Percentiles rank a stretch among this genome's conserved stretches.
These are phyloP conservation scores for Aspergillus diversus DNA, from an alignment of 495 filamentous ascomycete genomes.

Conservation along the genomic window DNA sequence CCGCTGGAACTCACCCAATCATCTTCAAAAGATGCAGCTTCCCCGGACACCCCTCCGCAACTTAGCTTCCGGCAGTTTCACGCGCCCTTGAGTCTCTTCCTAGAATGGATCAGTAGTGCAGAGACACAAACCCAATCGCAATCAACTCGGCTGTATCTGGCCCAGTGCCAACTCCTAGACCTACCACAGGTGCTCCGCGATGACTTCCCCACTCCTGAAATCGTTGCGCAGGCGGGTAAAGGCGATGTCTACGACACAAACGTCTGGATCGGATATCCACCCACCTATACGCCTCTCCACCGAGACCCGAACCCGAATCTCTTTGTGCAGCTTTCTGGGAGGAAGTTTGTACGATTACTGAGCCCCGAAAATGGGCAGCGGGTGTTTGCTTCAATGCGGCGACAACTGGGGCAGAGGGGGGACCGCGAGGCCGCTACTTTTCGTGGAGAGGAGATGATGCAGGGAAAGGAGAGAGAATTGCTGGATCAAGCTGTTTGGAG, in stretches of 20 bases:
- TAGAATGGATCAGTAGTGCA: slow-evolving; percentile 53
- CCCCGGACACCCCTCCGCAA: not conserved
- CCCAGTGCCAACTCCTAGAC: slow-evolving; percentile 72
- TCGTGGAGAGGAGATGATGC: slow-evolving; percentile 92
- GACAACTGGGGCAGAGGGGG: slow-evolving; percentile 45
- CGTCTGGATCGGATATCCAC: slow-evolving; percentile 84
- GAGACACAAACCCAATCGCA: slow-evolving; percentile 31
- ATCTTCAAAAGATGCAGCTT: not conserved
- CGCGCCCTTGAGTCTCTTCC: slow-evolving; percentile 60
- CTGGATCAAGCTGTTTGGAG: slow-evolving; percentile 76
- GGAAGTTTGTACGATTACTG: slow-evolving; percentile 74
- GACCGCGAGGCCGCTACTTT: slow-evolving; percentile 55
- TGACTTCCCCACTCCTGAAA: slow-evolving; percentile 69
- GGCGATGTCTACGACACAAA: slow-evolving; percentile 84
- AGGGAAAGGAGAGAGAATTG: slow-evolving; percentile 65
- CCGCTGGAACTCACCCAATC: slow-evolving; percentile 59
- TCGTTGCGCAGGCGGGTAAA: slow-evolving; percentile 62
- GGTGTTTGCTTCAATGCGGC: slow-evolving; percentile 63
- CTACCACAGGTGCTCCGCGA: slow-evolving; percentile 62
- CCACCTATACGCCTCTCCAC: slow-evolving; percentile 88
- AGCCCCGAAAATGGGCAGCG: slow-evolving; percentile 59
- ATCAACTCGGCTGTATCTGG: slow-evolving; percentile 69
- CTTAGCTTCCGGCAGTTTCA: slow-evolving; percentile 57
- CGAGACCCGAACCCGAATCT: slow-evolving; percentile 93
- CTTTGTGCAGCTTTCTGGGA: slow-evolving; percentile 79